These are phyloP conservation scores for Penstemon newberryi DNA, from an alignment of 257 asterid genomes.

Conservation along the genomic window DNA sequence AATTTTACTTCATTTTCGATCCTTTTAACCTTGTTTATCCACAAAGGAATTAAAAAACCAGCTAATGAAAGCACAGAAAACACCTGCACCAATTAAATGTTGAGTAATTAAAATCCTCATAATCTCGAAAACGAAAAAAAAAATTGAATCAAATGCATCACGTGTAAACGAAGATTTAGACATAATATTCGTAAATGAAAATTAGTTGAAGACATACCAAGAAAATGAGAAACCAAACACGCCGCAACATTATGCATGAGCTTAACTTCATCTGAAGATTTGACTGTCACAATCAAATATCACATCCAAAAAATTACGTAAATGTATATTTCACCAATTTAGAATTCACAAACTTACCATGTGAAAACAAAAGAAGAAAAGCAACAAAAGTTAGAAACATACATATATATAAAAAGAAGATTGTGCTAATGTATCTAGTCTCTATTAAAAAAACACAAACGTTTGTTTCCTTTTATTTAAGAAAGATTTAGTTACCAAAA, in stretches of 20 bases:
- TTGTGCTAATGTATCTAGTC: too few relatives aligned
- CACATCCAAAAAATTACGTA: neutral
- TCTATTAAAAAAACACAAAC: too few relatives aligned
- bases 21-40: conserved; percentile 40
- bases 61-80: conserved; percentile 41
- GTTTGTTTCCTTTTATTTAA: too few relatives aligned
- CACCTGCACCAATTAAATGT: conserved; percentile 35
- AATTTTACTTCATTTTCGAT: conserved; percentile 38
- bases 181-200: neutral
- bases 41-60: conserved; percentile 40
- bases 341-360: neutral
- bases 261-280: conserved; percentile 33
- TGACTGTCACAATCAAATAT: conserved; percentile 4
- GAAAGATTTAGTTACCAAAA: too few relatives aligned
- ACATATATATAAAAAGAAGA: too few relatives aligned
- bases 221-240: conserved; percentile 37
- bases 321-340: neutral
- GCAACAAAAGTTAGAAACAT: too few relatives aligned
- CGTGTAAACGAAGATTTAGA: neutral
- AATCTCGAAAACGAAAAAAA: neutral
- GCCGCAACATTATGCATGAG: conserved; percentile 41
- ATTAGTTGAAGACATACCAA: conserved; percentile 33
- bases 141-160: neutral
- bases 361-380: too few relatives aligned
- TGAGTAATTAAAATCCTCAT: neutral